Evolutionary conservation across 148 eudicot genomes (phyloP).

Genomic region (Drosera capensis): DNA sequence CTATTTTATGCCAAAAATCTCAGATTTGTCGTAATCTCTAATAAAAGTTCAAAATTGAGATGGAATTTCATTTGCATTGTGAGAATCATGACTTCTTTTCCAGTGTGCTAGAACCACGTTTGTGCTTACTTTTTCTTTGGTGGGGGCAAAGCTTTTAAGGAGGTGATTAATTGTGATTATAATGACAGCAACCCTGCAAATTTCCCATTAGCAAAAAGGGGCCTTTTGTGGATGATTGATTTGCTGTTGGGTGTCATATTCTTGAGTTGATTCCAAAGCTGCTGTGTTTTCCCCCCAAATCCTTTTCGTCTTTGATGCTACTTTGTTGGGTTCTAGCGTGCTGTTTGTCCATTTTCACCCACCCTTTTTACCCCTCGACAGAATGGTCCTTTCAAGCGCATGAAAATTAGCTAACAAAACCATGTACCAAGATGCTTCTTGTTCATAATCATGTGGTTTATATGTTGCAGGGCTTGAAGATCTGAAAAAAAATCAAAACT

Average conservation of each 20-base stretch:
- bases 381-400: constrained; percentile 5
- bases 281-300: background rate
- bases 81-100: no score
- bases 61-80: no score
- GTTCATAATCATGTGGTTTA: constrained; percentile 22
- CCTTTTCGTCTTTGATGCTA: constrained; percentile 5
- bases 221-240: background rate
- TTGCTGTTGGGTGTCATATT: background rate
- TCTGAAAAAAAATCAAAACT: no score
- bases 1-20: no score
- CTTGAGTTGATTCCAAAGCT: constrained; percentile 18
- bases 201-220: background rate
- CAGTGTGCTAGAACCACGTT: no score
- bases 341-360: constrained; percentile 12
- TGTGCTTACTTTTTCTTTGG: no score
- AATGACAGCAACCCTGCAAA: no score
- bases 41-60: no score
- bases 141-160: no score
- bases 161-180: no score
- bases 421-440: constrained; percentile 29
- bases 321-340: constrained; percentile 28
- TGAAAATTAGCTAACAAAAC: background rate
- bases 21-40: no score
- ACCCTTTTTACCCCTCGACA: constrained; percentile 2
- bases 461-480: no score